Evolutionary conservation across 2,329 filamentous ascomycete genomes (phyloP).

Genomic region (Aureobasidium namibiae): DNA sequence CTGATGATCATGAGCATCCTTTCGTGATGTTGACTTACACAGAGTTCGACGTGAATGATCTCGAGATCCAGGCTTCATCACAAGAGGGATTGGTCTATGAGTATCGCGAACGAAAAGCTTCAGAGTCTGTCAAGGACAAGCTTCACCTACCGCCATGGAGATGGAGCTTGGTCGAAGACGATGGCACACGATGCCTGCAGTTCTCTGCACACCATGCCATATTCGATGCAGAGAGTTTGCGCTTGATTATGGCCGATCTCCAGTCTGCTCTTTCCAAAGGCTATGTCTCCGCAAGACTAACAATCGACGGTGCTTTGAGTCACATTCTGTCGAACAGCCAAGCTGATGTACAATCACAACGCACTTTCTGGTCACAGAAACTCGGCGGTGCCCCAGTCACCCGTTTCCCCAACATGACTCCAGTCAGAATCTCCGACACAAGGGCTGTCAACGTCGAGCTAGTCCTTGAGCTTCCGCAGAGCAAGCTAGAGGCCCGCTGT

Average conservation of each 20-base stretch:
- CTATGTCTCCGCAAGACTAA: slow-evolving; percentile 18
- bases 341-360: slow-evolving; percentile 23
- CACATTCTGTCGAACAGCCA: slow-evolving; percentile 35
- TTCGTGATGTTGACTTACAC: slow-evolving; percentile 69
- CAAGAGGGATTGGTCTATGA: not conserved
- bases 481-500: slow-evolving; percentile 49
- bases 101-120: not conserved
- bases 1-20: slow-evolving; percentile 51
- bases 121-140: slow-evolving; percentile 30
- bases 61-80: slow-evolving; percentile 30
- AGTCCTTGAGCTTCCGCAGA: slow-evolving; percentile 33
- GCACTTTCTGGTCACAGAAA: slow-evolving; percentile 56
- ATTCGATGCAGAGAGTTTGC: slow-evolving; percentile 73
- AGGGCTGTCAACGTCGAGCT: slow-evolving; percentile 30
- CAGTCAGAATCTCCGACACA: slow-evolving; percentile 38
- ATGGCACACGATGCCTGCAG: slow-evolving; percentile 27
- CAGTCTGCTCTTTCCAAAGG: slow-evolving; percentile 29
- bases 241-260: slow-evolving; percentile 56
- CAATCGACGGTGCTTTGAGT: slow-evolving; percentile 37
- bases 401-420: slow-evolving; percentile 69
- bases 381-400: slow-evolving; percentile 38
- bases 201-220: slow-evolving; percentile 68
- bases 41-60: slow-evolving; percentile 26
- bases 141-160: slow-evolving; percentile 57
- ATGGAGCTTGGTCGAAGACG: slow-evolving; percentile 39